Conservation (phyloP, 441 rosid species). For the Jatropha multifida region DNA sequence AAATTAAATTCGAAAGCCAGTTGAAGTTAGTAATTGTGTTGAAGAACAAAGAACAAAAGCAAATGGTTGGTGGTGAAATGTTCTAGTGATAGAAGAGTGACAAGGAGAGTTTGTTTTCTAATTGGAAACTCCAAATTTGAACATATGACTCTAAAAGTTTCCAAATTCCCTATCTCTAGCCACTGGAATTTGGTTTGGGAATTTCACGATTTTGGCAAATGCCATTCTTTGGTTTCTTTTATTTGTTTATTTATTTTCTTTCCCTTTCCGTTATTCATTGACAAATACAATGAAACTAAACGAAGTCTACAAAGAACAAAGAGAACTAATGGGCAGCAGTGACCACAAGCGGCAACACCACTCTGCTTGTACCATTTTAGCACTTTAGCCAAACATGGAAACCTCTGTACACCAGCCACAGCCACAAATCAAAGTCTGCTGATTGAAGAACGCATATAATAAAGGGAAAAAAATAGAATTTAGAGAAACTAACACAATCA, state of each 20-base stretch:
- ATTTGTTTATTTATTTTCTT: background rate
- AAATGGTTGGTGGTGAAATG: slow-evolving; percentile 1
- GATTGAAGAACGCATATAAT: too few species aligned
- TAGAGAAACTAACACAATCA: too few species aligned
- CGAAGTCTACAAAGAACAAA: background rate
- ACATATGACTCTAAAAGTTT: background rate
- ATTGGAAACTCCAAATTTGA: slow-evolving; percentile 11
- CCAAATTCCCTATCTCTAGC: slow-evolving; percentile 2
- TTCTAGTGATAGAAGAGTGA: background rate
- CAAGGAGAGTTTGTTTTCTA: background rate
- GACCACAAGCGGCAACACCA: too few species aligned
- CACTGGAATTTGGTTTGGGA: background rate
- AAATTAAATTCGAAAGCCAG: background rate
- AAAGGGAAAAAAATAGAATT: too few species aligned
- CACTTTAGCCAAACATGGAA: too few species aligned
- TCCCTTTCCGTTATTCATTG: background rate
- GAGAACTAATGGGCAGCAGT: too few species aligned
- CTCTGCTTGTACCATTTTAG: too few species aligned
- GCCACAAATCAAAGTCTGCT: too few species aligned
- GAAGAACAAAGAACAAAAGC: slow-evolving; percentile 1
- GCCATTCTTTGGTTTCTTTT: background rate
- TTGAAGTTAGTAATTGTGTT: background rate
- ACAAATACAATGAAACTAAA: background rate
- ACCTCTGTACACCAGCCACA: too few species aligned
- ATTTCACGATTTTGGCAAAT: background rate